Evolutionary conservation across 208 protist genomes (phyloP).

Genomic region (Crithidia bombi): DNA sequence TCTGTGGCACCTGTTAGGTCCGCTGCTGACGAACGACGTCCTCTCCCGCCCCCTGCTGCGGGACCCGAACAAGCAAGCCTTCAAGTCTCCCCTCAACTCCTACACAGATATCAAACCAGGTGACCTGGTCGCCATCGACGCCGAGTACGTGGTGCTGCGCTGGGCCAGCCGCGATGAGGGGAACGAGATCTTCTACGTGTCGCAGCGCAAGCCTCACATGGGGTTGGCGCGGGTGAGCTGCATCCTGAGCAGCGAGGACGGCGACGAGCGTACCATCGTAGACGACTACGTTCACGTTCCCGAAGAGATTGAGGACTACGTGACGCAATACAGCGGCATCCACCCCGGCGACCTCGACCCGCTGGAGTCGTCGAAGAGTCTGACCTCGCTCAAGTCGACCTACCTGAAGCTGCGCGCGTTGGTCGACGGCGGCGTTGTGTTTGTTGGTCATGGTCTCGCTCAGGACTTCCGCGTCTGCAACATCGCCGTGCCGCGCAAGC

Average conservation of each 20-base stretch:
- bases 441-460: conserved; percentile 96
- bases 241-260: conserved; percentile 75
- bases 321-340: conserved; percentile 95
- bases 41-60: conserved; percentile 71
- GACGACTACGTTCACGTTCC: conserved; percentile 92
- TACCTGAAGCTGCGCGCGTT: conserved; percentile 95
- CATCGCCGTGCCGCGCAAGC: conserved; percentile 93
- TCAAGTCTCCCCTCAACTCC: conserved; percentile 69
- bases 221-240: conserved; percentile 88
- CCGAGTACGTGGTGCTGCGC: conserved; percentile 89
- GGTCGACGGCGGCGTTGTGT: conserved; percentile 91
- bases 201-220: conserved; percentile 81
- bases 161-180: conserved; percentile 63
- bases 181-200: conserved; percentile 47
- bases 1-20: conserved; percentile 77
- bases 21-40: conserved; percentile 82
- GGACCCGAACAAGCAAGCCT: conserved; percentile 56
- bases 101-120: conserved; percentile 75
- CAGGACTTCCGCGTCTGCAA: conserved; percentile 98
- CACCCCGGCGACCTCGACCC: conserved; percentile 95
- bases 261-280: conserved; percentile 87
- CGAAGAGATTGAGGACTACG: conserved; percentile 89
- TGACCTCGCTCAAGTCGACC: conserved; percentile 95
- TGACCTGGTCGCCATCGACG: conserved; percentile 88
- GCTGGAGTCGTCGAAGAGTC: conserved; percentile 81